A percentile compares a stretch with the other conserved stretches of the same genome.
Conservation (phyloP, 1,284 basidiomycete species). For the Leccinum angustisporum region DNA sequence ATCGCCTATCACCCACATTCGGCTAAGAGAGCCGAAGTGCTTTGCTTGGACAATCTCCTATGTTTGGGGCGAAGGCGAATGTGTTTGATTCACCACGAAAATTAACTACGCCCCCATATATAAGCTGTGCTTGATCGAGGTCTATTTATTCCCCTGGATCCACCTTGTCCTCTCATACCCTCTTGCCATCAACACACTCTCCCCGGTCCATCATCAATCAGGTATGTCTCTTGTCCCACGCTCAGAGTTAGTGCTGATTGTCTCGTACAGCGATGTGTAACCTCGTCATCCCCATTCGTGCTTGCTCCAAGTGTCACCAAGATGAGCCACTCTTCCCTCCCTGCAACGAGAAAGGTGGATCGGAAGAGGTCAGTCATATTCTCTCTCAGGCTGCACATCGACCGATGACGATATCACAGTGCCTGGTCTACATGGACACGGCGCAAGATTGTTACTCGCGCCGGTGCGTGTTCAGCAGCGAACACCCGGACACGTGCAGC, state of each 20-base stretch:
- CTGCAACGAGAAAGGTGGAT: slow-evolving; percentile 19
- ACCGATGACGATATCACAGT: slow-evolving; percentile 12
- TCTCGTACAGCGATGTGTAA: slow-evolving; percentile 28
- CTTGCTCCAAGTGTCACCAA: slow-evolving; percentile 27
- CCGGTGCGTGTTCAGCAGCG: slow-evolving; percentile 28
- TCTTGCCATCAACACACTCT: neutral
- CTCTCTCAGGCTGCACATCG: neutral
- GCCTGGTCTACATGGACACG: slow-evolving; percentile 27
- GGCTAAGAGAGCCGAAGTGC: slow-evolving; percentile 14
- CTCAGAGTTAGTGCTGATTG: neutral
- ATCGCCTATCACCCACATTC: slow-evolving; percentile 8
- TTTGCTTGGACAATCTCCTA: slow-evolving; percentile 10
- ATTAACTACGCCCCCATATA: slow-evolving; percentile 7
- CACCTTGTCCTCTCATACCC: slow-evolving; percentile 1
- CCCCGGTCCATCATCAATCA: neutral
- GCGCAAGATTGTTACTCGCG: slow-evolving; percentile 34
- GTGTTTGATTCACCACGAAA: slow-evolving; percentile 12
- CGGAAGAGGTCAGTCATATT: slow-evolving; percentile 17
- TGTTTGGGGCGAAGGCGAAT: neutral
- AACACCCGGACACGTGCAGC: slow-evolving; percentile 24
- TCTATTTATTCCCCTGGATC: neutral
- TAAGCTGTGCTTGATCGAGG: slow-evolving; percentile 8
- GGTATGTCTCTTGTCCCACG: slow-evolving; percentile 5
- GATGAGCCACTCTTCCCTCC: slow-evolving; percentile 27
- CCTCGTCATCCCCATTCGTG: slow-evolving; percentile 28